Percentiles rank a stretch among this genome's conserved stretches.
These are phyloP conservation scores for Arthrobotrys iridis DNA, from an alignment of 2,329 filamentous ascomycete genomes.

Conservation along the genomic window DNA sequence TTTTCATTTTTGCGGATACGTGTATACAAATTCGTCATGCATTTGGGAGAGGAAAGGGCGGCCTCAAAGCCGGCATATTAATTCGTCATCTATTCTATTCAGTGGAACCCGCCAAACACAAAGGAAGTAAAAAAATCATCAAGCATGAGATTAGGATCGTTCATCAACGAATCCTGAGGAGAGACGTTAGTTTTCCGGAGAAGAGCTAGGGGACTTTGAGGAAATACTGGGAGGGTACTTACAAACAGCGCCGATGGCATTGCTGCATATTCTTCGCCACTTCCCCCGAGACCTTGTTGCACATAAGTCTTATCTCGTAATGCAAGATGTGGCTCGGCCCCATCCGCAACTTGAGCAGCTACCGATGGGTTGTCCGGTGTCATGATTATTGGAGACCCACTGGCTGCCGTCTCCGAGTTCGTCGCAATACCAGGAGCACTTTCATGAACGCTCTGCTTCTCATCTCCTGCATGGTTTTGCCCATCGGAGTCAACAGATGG, in stretches of 20 bases:
- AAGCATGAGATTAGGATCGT: constrained; percentile 52
- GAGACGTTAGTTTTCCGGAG: background rate
- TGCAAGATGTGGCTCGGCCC: background rate
- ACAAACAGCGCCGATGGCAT: constrained; percentile 44
- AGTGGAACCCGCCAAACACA: constrained; percentile 50
- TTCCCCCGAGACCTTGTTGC: background rate
- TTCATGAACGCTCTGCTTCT: background rate
- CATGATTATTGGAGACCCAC: constrained; percentile 10
- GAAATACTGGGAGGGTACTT: background rate
- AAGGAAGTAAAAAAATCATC: constrained; percentile 53
- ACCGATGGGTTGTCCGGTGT: constrained; percentile 19
- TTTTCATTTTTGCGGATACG: no score
- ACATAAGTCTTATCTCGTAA: background rate
- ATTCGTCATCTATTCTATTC: background rate
- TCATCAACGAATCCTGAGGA: constrained; percentile 40
- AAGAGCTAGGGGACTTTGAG: background rate
- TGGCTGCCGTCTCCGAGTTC: constrained; percentile 23
- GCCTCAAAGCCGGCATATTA: no score
- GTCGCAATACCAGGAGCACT: constrained; percentile 8
- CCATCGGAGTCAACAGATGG: constrained; percentile 9
- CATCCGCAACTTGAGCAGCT: background rate
- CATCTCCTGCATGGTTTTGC: background rate
- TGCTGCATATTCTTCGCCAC: constrained; percentile 5
- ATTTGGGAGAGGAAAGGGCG: background rate
- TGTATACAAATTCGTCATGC: no score